Conservation (phyloP, 208 protist genomes). For the Tritrichomonas musculus region DNA sequence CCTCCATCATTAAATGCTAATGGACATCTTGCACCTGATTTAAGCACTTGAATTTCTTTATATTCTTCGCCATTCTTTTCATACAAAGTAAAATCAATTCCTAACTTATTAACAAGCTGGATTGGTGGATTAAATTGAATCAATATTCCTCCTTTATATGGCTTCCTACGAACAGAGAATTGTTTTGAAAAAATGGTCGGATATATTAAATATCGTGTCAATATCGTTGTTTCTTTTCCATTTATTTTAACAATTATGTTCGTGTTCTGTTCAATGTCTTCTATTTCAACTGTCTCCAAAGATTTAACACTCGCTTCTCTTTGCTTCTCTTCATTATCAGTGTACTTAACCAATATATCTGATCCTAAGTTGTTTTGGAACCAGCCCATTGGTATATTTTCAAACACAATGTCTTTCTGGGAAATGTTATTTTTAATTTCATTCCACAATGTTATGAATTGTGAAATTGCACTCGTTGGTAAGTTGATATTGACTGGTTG, state of each 20-base stretch:
- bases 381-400: not conserved
- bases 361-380: not conserved
- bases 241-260: not conserved
- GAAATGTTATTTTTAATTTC: not conserved
- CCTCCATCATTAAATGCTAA: not conserved
- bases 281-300: not conserved
- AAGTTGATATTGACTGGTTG: not conserved
- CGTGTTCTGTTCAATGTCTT: not conserved
- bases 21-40: not conserved
- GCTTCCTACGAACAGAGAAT: not conserved
- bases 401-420: not conserved
- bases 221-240: not conserved
- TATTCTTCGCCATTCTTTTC: not conserved
- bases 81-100: not conserved
- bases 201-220: not conserved
- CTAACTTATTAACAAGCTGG: not conserved
- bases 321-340: not conserved
- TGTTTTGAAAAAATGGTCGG: not conserved
- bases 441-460: not conserved
- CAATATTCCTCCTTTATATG: constrained; percentile 8
- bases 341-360: not conserved
- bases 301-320: not conserved
- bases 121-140: not conserved
- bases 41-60: not conserved
- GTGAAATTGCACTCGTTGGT: not conserved